Evolutionary conservation across 805 yeast species (phyloP).

Genomic region (Spathaspora gorwiae): DNA sequence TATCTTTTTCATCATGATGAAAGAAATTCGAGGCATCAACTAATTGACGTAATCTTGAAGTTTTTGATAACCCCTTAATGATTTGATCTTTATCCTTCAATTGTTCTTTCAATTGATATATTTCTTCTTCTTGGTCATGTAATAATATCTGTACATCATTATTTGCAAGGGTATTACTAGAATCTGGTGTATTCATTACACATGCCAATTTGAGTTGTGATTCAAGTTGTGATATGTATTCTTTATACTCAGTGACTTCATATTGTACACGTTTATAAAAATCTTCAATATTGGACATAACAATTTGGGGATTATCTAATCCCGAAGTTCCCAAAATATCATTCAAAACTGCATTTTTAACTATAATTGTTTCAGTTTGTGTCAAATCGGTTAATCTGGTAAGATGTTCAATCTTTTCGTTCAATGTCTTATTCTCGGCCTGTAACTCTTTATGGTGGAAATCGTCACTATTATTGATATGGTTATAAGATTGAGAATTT

Average conservation of each 20-base stretch:
- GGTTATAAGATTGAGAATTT: conserved; percentile 1
- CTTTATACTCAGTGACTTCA: conserved; percentile 56
- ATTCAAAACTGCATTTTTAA: conserved; percentile 57
- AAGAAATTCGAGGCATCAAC: conserved; percentile 25
- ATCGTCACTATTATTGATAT: neutral
- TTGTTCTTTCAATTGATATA: conserved; percentile 56
- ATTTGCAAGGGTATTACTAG: neutral
- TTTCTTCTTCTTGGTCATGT: conserved; percentile 64
- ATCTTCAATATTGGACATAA: conserved; percentile 46
- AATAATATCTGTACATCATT: conserved; percentile 15
- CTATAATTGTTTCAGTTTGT: conserved; percentile 50
- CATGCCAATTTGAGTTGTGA: conserved; percentile 39
- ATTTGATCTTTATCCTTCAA: conserved; percentile 73
- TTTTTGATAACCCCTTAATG: conserved; percentile 66
- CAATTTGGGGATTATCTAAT: conserved; percentile 33
- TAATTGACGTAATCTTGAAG: conserved; percentile 52
- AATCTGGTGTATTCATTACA: conserved; percentile 12
- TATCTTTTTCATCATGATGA: neutral
- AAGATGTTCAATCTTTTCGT: conserved; percentile 66
- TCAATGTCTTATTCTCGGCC: conserved; percentile 61
- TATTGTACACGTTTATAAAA: conserved; percentile 42
- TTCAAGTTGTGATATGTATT: conserved; percentile 59
- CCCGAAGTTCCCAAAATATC: conserved; percentile 46
- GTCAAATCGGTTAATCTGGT: conserved; percentile 61
- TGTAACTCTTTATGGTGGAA: conserved; percentile 26